phyloP scores from a whole-genome alignment of 768 basidiomycete genomes.

The Termitomyces sp. region DNA sequence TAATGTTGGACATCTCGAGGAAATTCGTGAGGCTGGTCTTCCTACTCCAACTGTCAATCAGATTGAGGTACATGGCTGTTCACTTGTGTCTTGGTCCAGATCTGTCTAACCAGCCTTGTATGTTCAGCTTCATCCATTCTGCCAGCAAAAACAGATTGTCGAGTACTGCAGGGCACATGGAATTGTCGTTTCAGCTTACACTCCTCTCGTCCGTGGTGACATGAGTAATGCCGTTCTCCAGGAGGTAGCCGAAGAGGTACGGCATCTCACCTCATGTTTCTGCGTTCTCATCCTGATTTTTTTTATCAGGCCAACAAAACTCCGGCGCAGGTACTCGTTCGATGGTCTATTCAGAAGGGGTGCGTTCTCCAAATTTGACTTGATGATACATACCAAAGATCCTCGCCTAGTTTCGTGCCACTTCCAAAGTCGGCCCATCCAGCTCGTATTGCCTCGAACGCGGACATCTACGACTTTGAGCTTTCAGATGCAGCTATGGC shows the following conservation, averaged over 20 bases:
- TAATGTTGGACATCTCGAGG: slow-evolving; percentile 63
- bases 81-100: not conserved
- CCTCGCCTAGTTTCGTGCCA: slow-evolving; percentile 56
- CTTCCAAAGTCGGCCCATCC: slow-evolving; percentile 76
- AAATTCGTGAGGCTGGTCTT: slow-evolving; percentile 56
- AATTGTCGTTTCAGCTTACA: slow-evolving; percentile 68
- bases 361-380: slow-evolving; percentile 25
- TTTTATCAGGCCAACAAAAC: slow-evolving; percentile 33
- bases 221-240: slow-evolving; percentile 48
- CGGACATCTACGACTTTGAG: slow-evolving; percentile 70
- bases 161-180: slow-evolving; percentile 57
- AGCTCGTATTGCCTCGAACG: slow-evolving; percentile 65
- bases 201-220: slow-evolving; percentile 61
- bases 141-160: slow-evolving; percentile 75
- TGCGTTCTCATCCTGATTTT: not conserved
- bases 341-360: slow-evolving; percentile 89
- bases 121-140: slow-evolving; percentile 67
- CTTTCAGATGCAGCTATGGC: slow-evolving; percentile 59
- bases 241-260: slow-evolving; percentile 54
- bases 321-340: slow-evolving; percentile 9
- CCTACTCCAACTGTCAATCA: slow-evolving; percentile 72
- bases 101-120: not conserved
- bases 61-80: slow-evolving; percentile 50
- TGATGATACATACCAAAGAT: not conserved
- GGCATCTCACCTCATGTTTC: slow-evolving; percentile 3